phyloP scores from a whole-genome alignment of 2,329 filamentous ascomycete genomes.

The Sclerotinia spermophila region DNA sequence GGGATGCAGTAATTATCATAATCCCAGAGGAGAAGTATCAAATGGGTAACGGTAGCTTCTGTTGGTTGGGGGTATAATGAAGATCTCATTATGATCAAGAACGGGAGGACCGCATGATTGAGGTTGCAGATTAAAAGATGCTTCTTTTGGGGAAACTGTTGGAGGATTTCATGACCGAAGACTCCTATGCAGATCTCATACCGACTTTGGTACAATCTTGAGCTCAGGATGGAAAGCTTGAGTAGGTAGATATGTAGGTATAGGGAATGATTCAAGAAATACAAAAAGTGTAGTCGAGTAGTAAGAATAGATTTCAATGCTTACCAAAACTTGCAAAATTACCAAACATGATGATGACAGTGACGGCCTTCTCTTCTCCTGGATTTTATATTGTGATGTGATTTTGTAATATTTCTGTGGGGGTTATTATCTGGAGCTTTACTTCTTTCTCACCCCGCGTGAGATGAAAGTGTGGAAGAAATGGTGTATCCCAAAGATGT shows the following conservation, averaged over 20 bases:
- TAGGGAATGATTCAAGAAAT: neutral
- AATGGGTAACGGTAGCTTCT: neutral
- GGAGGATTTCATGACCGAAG: too few relatives aligned
- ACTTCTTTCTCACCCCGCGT: neutral
- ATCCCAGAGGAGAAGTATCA: neutral
- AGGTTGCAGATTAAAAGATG: neutral
- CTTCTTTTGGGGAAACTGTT: neutral
- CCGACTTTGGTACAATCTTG: neutral
- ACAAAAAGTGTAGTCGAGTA: neutral
- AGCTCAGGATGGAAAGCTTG: neutral
- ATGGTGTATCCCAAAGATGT: neutral
- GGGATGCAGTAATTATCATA: neutral
- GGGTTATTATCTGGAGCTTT: neutral
- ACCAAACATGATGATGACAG: constrained; percentile 17
- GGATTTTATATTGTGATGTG: neutral
- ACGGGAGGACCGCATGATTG: neutral
- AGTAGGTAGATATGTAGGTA: neutral
- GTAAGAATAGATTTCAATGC: neutral
- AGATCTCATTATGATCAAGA: neutral
- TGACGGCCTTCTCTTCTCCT: constrained; percentile 16
- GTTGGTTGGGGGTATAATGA: neutral
- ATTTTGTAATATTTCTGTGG: too few relatives aligned
- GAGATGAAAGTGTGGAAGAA: neutral
- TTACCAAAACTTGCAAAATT: constrained; percentile 19
- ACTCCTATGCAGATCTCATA: neutral